Percentiles rank a stretch among this genome's conserved stretches.
Conservation (phyloP, 78 protist genomes). For the Tieghemostelium lacteum region DNA sequence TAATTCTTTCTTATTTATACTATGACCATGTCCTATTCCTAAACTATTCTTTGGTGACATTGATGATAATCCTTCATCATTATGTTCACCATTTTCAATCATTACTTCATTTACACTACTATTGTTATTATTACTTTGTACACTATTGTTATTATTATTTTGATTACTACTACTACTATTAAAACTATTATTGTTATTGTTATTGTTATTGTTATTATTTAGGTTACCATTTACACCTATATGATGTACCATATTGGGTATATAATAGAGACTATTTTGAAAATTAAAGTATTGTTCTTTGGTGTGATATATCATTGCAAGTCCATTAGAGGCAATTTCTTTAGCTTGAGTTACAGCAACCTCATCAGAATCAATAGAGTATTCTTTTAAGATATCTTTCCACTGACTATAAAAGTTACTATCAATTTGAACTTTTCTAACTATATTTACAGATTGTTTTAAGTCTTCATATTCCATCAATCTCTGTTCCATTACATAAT, state of each 20-base stretch:
- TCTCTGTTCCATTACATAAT: constrained; percentile 47
- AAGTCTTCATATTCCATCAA: constrained; percentile 48
- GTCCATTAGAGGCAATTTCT: constrained; percentile 24
- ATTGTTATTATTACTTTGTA: neutral
- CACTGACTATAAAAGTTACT: constrained; percentile 13
- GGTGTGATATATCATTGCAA: constrained; percentile 52
- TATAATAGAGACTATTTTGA: constrained; percentile 49
- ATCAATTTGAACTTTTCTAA: neutral
- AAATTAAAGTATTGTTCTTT: constrained; percentile 67
- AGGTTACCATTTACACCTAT: neutral
- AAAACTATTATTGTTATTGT: too few species aligned
- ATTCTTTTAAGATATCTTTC: constrained; percentile 45
- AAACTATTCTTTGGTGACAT: too few species aligned
- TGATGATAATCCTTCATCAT: neutral
- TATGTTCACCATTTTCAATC: neutral
- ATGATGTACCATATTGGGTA: neutral
- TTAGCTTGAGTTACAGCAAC: constrained; percentile 16
- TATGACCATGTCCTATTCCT: neutral
- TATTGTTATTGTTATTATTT: neutral
- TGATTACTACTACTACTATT: neutral
- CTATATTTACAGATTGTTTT: constrained; percentile 11
- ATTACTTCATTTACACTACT: neutral
- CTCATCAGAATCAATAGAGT: constrained; percentile 39
- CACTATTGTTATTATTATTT: too few species aligned
- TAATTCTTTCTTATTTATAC: neutral